phyloP scores from a whole-genome alignment of 192 early-diverging fungal species.

The Ambispora gerdemannii region DNA sequence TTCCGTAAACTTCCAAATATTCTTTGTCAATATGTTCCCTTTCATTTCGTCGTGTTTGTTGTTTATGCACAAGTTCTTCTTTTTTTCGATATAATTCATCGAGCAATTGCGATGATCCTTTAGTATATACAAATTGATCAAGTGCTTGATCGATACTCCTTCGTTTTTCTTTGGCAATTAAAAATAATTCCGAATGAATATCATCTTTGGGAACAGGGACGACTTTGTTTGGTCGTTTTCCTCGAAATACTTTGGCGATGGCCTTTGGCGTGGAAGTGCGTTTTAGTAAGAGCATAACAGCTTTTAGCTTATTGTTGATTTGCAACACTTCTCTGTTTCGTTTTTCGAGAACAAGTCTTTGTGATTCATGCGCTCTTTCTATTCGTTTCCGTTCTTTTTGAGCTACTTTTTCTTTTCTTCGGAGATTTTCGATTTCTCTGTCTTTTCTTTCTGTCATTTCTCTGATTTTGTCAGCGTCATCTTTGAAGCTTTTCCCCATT shows the following conservation, averaged over 20 bases:
- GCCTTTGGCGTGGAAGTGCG: slow-evolving; percentile 46
- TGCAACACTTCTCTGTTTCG: slow-evolving; percentile 51
- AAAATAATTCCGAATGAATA: slow-evolving; percentile 31
- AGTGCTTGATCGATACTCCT: slow-evolving; percentile 53
- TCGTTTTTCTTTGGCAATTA: slow-evolving; percentile 46
- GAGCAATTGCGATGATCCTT: slow-evolving; percentile 49
- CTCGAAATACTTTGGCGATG: slow-evolving; percentile 40
- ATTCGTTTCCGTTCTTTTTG: slow-evolving; percentile 47
- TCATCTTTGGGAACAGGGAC: slow-evolving; percentile 22
- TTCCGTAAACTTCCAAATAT: slow-evolving; percentile 35
- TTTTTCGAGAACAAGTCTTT: slow-evolving; percentile 57
- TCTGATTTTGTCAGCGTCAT: slow-evolving; percentile 59
- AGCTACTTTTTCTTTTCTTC: slow-evolving; percentile 54
- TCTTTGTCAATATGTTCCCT: slow-evolving; percentile 43
- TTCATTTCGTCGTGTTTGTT: slow-evolving; percentile 48
- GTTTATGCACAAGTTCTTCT: slow-evolving; percentile 44
- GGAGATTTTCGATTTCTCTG: slow-evolving; percentile 56
- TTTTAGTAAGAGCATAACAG: slow-evolving; percentile 49
- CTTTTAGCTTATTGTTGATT: slow-evolving; percentile 42
- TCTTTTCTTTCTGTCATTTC: slow-evolving; percentile 57
- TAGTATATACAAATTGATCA: slow-evolving; percentile 52
- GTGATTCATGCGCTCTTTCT: slow-evolving; percentile 52
- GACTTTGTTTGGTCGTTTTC: slow-evolving; percentile 19
- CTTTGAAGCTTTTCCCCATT: slow-evolving; percentile 72
- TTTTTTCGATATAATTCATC: slow-evolving; percentile 54